These are phyloP conservation scores for Leccinum huronense DNA, from an alignment of 1,284 basidiomycete genomes.

Conservation along the genomic window DNA sequence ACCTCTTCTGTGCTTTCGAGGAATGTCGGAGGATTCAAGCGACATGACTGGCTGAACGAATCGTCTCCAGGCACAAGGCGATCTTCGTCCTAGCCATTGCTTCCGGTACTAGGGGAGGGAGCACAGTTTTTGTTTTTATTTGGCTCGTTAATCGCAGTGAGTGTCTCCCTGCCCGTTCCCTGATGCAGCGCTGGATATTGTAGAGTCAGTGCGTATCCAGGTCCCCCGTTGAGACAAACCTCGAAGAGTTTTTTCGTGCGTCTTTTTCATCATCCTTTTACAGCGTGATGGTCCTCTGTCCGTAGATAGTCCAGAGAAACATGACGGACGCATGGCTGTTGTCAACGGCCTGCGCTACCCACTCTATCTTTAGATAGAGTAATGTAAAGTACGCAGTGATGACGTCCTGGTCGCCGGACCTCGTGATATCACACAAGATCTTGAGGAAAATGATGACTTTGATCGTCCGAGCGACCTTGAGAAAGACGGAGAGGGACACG, in stretches of 20 bases:
- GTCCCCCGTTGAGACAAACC: background rate
- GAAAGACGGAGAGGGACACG: constrained; percentile 24
- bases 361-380: constrained; percentile 37
- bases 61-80: too few species aligned
- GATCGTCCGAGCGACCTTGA: constrained; percentile 26
- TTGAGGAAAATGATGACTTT: constrained; percentile 29
- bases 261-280: background rate
- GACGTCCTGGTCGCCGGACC: constrained; percentile 13
- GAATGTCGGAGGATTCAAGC: constrained; percentile 43
- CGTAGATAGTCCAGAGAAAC: constrained; percentile 23
- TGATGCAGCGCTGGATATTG: background rate
- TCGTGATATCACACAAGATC: constrained; percentile 18
- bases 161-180: background rate
- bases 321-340: constrained; percentile 27
- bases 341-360: constrained; percentile 32
- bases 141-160: background rate
- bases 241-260: background rate
- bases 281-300: background rate
- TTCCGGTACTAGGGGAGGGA: background rate
- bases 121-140: background rate
- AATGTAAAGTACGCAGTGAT: constrained; percentile 20
- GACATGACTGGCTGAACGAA: constrained; percentile 58
- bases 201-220: background rate
- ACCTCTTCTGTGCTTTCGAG: constrained; percentile 62
- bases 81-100: background rate